These are phyloP conservation scores for Saturnispora mendoncae DNA, from an alignment of 805 yeast genomes.

Conservation along the genomic window DNA sequence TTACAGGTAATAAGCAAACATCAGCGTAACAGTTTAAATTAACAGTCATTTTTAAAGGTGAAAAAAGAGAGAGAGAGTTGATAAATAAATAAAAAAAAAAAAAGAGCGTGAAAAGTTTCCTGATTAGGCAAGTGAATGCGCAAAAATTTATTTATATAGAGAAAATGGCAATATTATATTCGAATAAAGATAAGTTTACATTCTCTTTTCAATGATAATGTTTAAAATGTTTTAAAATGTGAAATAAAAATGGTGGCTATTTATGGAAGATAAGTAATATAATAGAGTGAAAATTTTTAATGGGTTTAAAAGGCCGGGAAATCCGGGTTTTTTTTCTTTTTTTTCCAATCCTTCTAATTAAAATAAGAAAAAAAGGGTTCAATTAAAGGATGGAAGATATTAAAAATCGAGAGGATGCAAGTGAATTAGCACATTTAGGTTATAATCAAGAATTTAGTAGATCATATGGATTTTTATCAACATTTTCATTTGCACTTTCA, in stretches of 20 bases:
- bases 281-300: too few relatives aligned
- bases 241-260: too few relatives aligned
- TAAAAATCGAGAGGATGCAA: conserved; percentile 21
- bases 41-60: conserved; percentile 24
- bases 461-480: conserved; percentile 49
- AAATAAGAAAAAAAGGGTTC: too few relatives aligned
- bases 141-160: too few relatives aligned
- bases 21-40: conserved; percentile 70
- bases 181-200: not conserved
- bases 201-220: not conserved
- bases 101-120: not conserved
- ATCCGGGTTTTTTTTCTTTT: too few relatives aligned
- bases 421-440: conserved; percentile 37
- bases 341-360: too few relatives aligned
- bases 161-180: too few relatives aligned
- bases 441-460: conserved; percentile 55
- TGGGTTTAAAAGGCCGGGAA: too few relatives aligned
- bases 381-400: too few relatives aligned
- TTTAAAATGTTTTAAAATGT: too few relatives aligned
- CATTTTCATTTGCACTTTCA: conserved; percentile 56
- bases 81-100: not conserved
- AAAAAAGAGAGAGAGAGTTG: not conserved
- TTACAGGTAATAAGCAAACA: conserved; percentile 72
- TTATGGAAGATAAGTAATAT: too few relatives aligned
- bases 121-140: not conserved